These are phyloP conservation scores for Candida endomychidarum DNA, from an alignment of 805 yeast genomes.

Conservation along the genomic window DNA sequence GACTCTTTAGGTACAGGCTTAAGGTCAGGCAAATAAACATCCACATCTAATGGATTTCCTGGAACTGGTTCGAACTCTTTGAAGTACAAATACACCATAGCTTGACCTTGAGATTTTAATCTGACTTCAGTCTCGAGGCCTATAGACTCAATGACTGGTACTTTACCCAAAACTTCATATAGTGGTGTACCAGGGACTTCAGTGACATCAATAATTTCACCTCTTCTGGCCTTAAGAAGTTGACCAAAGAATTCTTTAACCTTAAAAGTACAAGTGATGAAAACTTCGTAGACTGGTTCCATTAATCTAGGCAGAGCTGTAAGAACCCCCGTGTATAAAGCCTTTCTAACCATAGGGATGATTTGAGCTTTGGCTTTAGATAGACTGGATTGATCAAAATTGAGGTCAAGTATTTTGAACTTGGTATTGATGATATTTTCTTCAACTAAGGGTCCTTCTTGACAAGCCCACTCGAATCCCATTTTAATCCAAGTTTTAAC, in stretches of 20 bases:
- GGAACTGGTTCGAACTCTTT: slow-evolving; percentile 77
- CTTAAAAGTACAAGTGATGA: slow-evolving; percentile 52
- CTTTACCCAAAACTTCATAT: slow-evolving; percentile 54
- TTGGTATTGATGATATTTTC: slow-evolving; percentile 71
- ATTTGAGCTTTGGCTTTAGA: slow-evolving; percentile 63
- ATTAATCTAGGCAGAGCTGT: slow-evolving; percentile 74
- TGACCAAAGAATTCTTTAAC: slow-evolving; percentile 50
- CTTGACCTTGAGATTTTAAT: slow-evolving; percentile 74
- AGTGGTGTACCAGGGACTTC: slow-evolving; percentile 77
- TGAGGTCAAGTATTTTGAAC: slow-evolving; percentile 67
- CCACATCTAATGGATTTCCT: slow-evolving; percentile 84
- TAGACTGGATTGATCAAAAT: slow-evolving; percentile 47
- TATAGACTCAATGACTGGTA: slow-evolving; percentile 88
- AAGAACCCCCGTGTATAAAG: slow-evolving; percentile 78
- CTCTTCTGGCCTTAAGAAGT: slow-evolving; percentile 66
- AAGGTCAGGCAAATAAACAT: slow-evolving; percentile 62
- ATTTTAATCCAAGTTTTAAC: slow-evolving; percentile 59
- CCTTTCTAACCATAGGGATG: slow-evolving; percentile 78
- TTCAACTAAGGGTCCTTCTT: slow-evolving; percentile 92
- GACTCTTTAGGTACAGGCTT: slow-evolving; percentile 70
- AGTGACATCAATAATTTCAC: slow-evolving; percentile 40
- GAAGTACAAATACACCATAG: slow-evolving; percentile 65
- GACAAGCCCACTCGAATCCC: slow-evolving; percentile 81
- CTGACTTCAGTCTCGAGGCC: slow-evolving; percentile 89
- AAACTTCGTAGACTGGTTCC: slow-evolving; percentile 76